phyloP scores from a whole-genome alignment of 495 filamentous ascomycete genomes.

The Neurospora intermedia region DNA sequence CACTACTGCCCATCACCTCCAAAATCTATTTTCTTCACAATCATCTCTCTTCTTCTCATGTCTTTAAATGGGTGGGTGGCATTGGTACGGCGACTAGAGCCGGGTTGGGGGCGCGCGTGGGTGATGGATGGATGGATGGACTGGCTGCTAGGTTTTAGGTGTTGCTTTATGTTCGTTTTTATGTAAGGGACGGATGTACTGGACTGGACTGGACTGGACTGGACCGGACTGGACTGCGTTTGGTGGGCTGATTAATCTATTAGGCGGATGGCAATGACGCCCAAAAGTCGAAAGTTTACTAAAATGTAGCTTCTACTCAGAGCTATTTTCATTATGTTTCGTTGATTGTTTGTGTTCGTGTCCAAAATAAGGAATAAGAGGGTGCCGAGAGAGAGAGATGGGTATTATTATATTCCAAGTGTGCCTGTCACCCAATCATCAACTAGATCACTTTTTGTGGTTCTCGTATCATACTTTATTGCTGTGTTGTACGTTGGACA shows the following conservation, averaged over 20 bases:
- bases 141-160: background rate
- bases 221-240: background rate
- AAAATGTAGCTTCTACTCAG: background rate
- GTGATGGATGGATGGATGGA: background rate
- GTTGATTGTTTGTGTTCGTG: background rate
- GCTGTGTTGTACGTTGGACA: background rate
- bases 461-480: background rate
- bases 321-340: background rate
- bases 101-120: background rate
- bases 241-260: background rate
- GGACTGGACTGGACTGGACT: background rate
- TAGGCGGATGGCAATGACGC: background rate
- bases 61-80: background rate
- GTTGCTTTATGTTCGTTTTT: background rate
- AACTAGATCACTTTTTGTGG: background rate
- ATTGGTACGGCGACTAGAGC: background rate
- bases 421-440: background rate
- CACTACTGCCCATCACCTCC: background rate
- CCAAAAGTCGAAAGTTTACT: background rate
- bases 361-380: background rate
- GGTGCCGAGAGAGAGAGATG: background rate
- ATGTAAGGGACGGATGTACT: background rate
- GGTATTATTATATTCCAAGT: background rate
- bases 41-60: background rate
- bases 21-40: background rate